phyloP scores from a whole-genome alignment of 139 green algal genomes.

The Volvox reticuliferus region DNA sequence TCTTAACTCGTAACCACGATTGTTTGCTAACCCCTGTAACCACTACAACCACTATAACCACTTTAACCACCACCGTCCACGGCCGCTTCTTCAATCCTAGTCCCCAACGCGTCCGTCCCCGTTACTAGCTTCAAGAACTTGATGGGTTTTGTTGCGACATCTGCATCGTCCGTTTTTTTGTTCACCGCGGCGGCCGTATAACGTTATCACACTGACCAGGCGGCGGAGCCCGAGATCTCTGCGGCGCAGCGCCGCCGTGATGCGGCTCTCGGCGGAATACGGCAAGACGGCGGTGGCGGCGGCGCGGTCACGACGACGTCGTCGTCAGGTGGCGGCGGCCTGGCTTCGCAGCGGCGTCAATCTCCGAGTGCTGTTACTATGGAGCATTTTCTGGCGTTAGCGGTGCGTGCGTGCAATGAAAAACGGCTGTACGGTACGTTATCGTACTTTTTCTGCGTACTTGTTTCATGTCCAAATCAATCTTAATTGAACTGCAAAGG shows the following conservation, averaged over 20 bases:
- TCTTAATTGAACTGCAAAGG: too few relatives aligned
- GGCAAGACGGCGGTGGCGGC: not conserved
- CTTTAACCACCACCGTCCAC: not conserved
- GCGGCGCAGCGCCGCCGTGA: not conserved
- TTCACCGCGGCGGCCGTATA: too few relatives aligned
- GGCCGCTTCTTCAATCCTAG: too few relatives aligned
- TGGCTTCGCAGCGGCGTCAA: not conserved
- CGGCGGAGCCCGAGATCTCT: not conserved
- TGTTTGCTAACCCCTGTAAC: not conserved
- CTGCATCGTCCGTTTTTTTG: too few relatives aligned
- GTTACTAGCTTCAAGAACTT: too few relatives aligned
- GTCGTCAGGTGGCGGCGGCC: not conserved
- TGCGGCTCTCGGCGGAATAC: not conserved
- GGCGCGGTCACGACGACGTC: not conserved
- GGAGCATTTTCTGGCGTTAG: constrained; percentile 11
- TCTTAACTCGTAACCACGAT: not conserved
- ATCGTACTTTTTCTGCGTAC: not conserved
- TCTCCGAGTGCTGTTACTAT: not conserved
- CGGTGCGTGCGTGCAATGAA: not conserved
- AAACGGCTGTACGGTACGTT: not conserved
- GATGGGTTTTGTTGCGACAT: too few relatives aligned
- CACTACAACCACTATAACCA: not conserved
- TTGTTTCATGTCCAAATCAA: not conserved
- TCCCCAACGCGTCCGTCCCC: too few relatives aligned
- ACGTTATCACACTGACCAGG: not conserved